Evolutionary conservation across 1,139 yeast species (phyloP).

Genomic region (Magnusiomyces sp.): DNA sequence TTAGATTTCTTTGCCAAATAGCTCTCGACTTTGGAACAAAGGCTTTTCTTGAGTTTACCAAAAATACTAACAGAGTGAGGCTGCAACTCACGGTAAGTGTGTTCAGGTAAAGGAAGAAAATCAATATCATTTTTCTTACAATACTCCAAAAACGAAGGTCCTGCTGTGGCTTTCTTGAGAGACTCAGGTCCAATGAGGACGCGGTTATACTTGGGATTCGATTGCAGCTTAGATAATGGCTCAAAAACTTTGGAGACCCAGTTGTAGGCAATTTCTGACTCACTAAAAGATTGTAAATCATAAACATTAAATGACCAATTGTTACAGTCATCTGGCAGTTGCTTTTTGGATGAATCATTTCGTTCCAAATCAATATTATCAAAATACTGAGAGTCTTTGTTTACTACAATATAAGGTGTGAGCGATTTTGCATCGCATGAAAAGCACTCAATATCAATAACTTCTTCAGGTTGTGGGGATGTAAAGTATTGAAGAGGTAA

Average conservation of each 20-base stretch:
- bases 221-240: not conserved
- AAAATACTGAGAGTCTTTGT: not conserved
- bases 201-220: not conserved
- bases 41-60: conserved; percentile 8
- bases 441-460: conserved; percentile 10
- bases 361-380: not conserved
- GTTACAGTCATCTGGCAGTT: not conserved
- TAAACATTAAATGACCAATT: not conserved
- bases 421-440: conserved; percentile 7
- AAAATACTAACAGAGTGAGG: conserved; percentile 11
- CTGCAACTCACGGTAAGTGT: conserved; percentile 10
- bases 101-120: conserved; percentile 6
- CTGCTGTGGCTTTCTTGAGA: not conserved
- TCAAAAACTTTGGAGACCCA: not conserved
- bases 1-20: conserved; percentile 2
- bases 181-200: not conserved
- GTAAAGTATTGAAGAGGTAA: conserved; percentile 3
- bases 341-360: not conserved
- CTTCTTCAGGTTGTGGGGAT: conserved; percentile 11
- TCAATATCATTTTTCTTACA: conserved; percentile 6
- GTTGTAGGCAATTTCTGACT: not conserved
- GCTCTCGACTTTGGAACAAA: conserved; percentile 10
- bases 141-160: not conserved
- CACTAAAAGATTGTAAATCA: not conserved
- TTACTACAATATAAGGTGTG: conserved; percentile 7